Base-by-base conservation (phyloP, 1,284 basidiomycete species). In the Trichosporon ovoides region DNA sequence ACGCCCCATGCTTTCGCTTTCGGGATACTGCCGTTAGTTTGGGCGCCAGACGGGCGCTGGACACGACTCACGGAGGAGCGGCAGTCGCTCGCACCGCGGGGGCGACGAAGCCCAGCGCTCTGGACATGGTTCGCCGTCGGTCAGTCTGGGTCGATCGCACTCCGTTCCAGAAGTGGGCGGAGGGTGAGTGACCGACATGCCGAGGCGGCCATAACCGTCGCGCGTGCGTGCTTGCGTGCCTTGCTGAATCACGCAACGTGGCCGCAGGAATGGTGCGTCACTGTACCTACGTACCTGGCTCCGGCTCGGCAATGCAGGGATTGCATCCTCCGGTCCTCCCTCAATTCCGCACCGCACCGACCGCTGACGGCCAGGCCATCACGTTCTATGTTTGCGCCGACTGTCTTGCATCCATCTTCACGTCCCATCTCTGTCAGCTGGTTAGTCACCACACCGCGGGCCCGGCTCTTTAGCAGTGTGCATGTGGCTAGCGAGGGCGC, bases 1-100 rank as follows among this genome's bases (percentile, higher is more conserved):
- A 71, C 66, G 0, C 81, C 84, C 88, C 88, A 90, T 73, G 80
- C 79, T 60, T 84, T 83, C 13, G 86, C 87, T 53, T 81, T 81
- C 0, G 87, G 85, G 55, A 90, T 88, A 1, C 87, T 88, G 64
- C 1, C 7, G 40, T 51, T n/a, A 56, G 55, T n/a, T 12, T 2
- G 13, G 34, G 9, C 12, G 13, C 24, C 18, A 48, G 31, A 16
- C 4, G 10, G 51, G 16, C 6, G 18, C 11, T 51, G 53, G 18
- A 18, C 12, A 31, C 28, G 28, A 51, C 48, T 48, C 16, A 58
- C 59, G 38, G 40, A 68, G 72, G 72, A 2, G 69, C 65, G 2
- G 60, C 60, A 4, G 70, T 74, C 19, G 57, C 62, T 20, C 64
- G 61, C 3, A 74, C 72, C 7, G 68, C 69, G 6, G 67, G 60